Evolutionary conservation across 164 flowering plant genomes (phyloP).

Genomic region (Magnolia officinalis): DNA sequence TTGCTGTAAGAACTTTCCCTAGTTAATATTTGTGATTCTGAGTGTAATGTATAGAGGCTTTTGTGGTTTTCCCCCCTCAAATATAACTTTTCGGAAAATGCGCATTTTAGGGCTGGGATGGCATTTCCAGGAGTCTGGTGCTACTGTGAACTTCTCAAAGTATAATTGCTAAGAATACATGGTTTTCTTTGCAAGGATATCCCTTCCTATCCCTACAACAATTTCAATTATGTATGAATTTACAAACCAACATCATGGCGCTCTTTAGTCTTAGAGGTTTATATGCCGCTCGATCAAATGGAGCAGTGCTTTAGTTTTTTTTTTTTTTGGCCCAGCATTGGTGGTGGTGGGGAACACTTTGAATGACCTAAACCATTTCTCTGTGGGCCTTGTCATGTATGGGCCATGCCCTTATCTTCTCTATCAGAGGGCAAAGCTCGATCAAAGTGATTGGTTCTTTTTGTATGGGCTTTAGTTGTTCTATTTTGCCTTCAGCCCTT

Average conservation of each 20-base stretch:
- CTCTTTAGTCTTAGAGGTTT: background rate
- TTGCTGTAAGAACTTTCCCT: constrained; percentile 63
- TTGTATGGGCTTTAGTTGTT: too few relatives aligned
- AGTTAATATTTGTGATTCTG: background rate
- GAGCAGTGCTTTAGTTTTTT: background rate
- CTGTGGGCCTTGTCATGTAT: background rate
- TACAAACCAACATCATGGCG: background rate
- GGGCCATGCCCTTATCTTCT: background rate
- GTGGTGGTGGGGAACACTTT: background rate
- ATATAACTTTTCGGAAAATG: background rate
- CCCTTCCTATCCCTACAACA: too few relatives aligned
- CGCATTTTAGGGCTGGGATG: background rate
- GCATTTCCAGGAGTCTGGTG: background rate
- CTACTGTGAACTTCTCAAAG: background rate
- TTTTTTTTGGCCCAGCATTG: background rate
- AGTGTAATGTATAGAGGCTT: background rate
- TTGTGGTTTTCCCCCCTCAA: background rate
- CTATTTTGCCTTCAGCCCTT: too few relatives aligned
- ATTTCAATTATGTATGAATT: too few relatives aligned
- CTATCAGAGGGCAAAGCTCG: too few relatives aligned
- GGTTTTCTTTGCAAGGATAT: background rate
- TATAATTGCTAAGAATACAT: background rate
- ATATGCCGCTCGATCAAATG: background rate
- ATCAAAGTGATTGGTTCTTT: too few relatives aligned
- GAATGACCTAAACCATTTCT: background rate